Base-by-base conservation (phyloP, 305 asterid genomes). In the Ilex paraguariensis region DNA sequence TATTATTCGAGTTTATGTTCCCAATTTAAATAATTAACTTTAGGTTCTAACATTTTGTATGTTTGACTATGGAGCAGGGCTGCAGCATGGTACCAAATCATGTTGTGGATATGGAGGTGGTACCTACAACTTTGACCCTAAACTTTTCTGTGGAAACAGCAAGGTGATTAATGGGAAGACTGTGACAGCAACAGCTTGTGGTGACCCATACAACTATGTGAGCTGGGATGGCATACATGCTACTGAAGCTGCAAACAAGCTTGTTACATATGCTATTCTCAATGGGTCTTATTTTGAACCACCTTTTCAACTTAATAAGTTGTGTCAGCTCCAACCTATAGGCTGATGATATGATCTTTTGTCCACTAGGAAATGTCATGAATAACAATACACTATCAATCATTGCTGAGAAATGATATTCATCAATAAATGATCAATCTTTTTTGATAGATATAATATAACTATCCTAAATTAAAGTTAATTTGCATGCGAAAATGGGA, bases 101-200 rank as follows among this genome's bases (percentile, higher is more conserved):
- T 83, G 95, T 61, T 83, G 90, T 53, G 90, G 95, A 63, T 62
- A 64, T 36, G 88, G 91, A 0, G 88, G 84, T 3, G 87, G 81
- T 32, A 33, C 66, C 3, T 71, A 82, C 63, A 82, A 84, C 52
- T 84, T 54, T 67, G 53, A 75, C 69, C 69, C 49, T 30, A 45
- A 75, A 21, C 77, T 77, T 0, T 77, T 66, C 51, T 87, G 89
- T 39, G 87, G 86, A 50, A 10, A 63, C 12, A 45, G 66, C 4
- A 75, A 55, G 59, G 63, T n/a, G 56, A 56, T 75, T 42, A 51
- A 75, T 42, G 81, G 90, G 3, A 55, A 63, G 60, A 55, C 48
- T 15, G 70, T 60, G 11, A 72, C 68, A 3, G 82, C 84, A 17
- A 32, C 64, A 2, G 81, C 84, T 0, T 83, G 90, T 51, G 39